Evolutionary conservation across 352 stramenopile species (phyloP), one percentile per base, ranked within the genome.

Genomic region (Phytophthora foliorum): DNA sequence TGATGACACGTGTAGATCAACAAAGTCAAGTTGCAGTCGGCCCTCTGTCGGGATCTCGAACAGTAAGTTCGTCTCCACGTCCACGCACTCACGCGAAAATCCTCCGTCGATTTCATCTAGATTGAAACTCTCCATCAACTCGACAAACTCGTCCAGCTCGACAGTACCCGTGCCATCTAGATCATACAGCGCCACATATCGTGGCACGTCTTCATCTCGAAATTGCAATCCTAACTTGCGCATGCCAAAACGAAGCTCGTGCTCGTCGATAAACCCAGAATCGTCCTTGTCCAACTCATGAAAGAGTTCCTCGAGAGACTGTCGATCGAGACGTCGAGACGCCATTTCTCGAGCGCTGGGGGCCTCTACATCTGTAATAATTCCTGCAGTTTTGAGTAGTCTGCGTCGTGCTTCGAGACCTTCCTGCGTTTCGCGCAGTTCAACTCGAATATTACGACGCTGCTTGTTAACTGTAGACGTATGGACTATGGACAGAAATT

Each of bases 401-500:
- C 67, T 64, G 0, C 84, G 74, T 8, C 74, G 70, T 13, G 73
- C 77, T 31, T 88, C 83, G 1, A 63, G 41, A 9, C 72, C 73
- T 16, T 81, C 78, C 19, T 73, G 60, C 3, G 63, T 53, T 46
- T 92, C 86, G 6, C 81, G 77, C 27, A 92, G 56, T 31, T 94
- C 86, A 14, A 92, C 72, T 13, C 84, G 86, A 55, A 93, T 92
- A 16, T 63, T 70, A 4, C 82, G 81, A 24, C 75, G 78, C 52
- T 74, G 59, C 61, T 91, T 92, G 19, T 69, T 75, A 6, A 51
- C 29, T 8, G 31, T 49, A 0, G 80, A 75, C 0, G 76, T 75
- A 60, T 94, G 86, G 0, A 80, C 46, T 24, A 94, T 88, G 25
- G 86, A 93, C 19, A 94, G 52, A 49, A 94, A 94, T 56, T 94